Conservation (phyloP, 371 early-diverging fungal genomes). For the Synchytrium microbalum region DNA sequence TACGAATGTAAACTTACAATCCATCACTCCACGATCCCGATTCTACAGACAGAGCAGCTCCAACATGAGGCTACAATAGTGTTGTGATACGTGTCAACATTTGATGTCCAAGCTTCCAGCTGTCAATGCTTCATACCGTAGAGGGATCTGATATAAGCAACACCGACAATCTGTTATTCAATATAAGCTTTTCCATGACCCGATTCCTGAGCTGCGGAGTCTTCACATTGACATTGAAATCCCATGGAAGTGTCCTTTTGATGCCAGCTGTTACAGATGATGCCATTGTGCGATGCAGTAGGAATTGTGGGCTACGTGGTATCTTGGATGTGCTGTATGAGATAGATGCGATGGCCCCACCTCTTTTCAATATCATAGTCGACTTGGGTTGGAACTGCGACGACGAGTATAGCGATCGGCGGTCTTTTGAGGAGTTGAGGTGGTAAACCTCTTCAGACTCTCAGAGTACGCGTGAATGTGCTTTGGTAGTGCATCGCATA, state of each 20-base stretch:
- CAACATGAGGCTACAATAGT: conserved; percentile 10
- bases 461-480: no score
- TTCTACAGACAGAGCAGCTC: conserved; percentile 27
- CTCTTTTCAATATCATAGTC: no score
- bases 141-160: conserved; percentile 22
- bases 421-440: no score
- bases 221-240: conserved; percentile 3
- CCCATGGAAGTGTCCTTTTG: neutral
- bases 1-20: conserved; percentile 5
- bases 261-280: no score
- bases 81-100: neutral
- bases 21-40: conserved; percentile 30
- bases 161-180: conserved; percentile 21
- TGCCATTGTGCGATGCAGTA: no score
- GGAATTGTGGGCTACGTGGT: no score
- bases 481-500: no score
- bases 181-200: conserved; percentile 9
- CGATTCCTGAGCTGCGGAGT: conserved; percentile 15
- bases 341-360: no score
- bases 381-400: no score
- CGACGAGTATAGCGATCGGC: no score
- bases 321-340: no score
- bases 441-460: no score
- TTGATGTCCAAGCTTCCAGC: neutral
- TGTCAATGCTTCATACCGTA: neutral